Conservation (phyloP, 2,329 filamentous ascomycete genomes). For the Orbilia brochopaga region DNA sequence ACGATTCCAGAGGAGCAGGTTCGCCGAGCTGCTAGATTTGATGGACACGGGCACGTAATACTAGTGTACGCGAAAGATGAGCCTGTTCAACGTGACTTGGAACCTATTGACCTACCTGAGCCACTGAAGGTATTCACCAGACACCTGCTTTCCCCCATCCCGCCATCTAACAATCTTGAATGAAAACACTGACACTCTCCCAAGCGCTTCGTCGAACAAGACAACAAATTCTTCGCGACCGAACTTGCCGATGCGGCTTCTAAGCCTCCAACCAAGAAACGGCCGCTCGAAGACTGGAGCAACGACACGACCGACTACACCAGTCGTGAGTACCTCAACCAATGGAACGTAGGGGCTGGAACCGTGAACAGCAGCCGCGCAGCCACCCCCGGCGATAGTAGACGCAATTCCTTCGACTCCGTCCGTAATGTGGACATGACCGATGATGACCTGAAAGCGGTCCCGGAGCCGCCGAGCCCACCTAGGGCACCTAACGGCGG, state of each 20-base stretch:
- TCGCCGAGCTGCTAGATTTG: constrained; percentile 50
- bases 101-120: constrained; percentile 48
- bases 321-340: constrained; percentile 16
- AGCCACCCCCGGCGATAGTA: constrained; percentile 42
- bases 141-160: not conserved
- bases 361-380: constrained; percentile 42
- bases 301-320: constrained; percentile 17
- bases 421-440: constrained; percentile 1
- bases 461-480: constrained; percentile 39
- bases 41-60: constrained; percentile 52
- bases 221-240: constrained; percentile 53
- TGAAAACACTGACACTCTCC: constrained; percentile 12
- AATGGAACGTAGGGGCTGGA: constrained; percentile 41
- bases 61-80: constrained; percentile 53
- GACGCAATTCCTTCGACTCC: constrained; percentile 36
- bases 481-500: constrained; percentile 15
- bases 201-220: constrained; percentile 53
- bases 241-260: constrained; percentile 42
- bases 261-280: constrained; percentile 25
- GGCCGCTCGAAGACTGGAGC: constrained; percentile 27
- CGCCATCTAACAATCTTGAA: not conserved
- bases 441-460: constrained; percentile 20
- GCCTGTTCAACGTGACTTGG: constrained; percentile 26
- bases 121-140: constrained; percentile 51
- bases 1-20: constrained; percentile 53